These are phyloP conservation scores for Auricularia sp. DNA, from an alignment of 768 basidiomycete genomes.

Conservation along the genomic window DNA sequence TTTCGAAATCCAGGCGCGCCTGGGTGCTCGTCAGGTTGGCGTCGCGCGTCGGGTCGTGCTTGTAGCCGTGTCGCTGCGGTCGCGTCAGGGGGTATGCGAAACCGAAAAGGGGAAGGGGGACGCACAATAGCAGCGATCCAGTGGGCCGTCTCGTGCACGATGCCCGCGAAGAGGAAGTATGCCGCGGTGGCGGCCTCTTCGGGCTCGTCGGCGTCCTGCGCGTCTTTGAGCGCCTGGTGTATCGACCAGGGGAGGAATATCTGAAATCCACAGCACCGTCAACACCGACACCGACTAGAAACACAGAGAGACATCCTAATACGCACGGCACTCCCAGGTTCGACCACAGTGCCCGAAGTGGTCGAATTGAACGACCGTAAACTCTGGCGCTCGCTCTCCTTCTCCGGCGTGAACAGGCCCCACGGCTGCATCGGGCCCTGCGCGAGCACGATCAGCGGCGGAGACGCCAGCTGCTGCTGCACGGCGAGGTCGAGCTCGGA, in stretches of 20 bases:
- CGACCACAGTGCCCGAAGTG: neutral
- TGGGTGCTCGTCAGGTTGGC: neutral
- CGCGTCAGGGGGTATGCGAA: too few relatives aligned
- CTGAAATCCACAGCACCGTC: neutral
- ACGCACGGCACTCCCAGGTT: neutral
- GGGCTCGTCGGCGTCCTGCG: neutral
- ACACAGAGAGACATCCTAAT: too few relatives aligned
- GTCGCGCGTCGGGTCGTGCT: neutral
- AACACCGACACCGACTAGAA: too few relatives aligned
- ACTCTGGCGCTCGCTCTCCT: neutral
- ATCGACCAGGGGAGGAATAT: neutral
- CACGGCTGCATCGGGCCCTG: neutral
- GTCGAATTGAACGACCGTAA: neutral
- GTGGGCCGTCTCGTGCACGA: slow-evolving; percentile 1
- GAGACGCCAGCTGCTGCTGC: neutral
- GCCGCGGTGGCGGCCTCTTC: neutral
- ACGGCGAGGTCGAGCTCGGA: neutral
- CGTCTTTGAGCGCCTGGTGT: neutral
- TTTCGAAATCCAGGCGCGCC: neutral
- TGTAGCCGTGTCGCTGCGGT: neutral
- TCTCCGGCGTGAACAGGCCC: neutral
- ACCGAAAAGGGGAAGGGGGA: too few relatives aligned
- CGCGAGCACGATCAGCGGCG: neutral
- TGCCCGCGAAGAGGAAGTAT: neutral
- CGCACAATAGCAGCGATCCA: neutral